A percentile compares a stretch with the other conserved stretches of the same genome.
Evolutionary conservation across 495 filamentous ascomycete species (phyloP).

Genomic region (Neurospora cerealis): DNA sequence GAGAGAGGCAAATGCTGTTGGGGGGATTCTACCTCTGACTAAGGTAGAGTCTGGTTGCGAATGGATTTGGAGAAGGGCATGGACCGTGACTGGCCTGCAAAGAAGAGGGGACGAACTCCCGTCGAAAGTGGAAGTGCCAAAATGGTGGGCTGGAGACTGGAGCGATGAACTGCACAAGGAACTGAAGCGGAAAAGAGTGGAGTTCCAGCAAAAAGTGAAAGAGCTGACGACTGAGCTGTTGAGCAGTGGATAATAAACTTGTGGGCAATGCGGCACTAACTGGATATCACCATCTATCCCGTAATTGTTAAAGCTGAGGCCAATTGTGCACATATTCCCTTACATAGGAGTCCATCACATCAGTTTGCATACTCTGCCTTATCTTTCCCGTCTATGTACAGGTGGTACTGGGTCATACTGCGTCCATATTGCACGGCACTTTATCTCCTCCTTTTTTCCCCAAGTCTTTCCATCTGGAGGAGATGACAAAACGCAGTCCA

Average conservation of each 20-base stretch:
- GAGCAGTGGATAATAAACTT: background rate
- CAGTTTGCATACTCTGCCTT: background rate
- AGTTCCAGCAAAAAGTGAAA: background rate
- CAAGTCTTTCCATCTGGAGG: background rate
- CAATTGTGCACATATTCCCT: background rate
- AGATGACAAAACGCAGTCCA: background rate
- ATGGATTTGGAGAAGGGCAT: background rate
- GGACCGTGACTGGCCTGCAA: background rate
- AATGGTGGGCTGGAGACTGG: conserved; percentile 15
- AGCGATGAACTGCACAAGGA: background rate
- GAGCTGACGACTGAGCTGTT: background rate
- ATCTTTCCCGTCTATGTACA: background rate
- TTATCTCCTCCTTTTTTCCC: background rate
- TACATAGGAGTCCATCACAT: background rate
- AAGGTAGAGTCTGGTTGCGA: background rate
- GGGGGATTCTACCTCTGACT: background rate
- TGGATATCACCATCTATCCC: background rate
- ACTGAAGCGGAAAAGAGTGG: background rate
- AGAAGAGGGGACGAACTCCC: background rate
- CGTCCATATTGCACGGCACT: background rate
- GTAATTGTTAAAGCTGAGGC: background rate
- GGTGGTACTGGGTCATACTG: background rate
- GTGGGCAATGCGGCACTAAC: background rate
- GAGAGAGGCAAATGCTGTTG: background rate
- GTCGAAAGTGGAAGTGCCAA: conserved; percentile 3